Evolutionary conservation across 1,139 yeast species (phyloP).

Genomic region (Hyphopichia pseudoburtonii): DNA sequence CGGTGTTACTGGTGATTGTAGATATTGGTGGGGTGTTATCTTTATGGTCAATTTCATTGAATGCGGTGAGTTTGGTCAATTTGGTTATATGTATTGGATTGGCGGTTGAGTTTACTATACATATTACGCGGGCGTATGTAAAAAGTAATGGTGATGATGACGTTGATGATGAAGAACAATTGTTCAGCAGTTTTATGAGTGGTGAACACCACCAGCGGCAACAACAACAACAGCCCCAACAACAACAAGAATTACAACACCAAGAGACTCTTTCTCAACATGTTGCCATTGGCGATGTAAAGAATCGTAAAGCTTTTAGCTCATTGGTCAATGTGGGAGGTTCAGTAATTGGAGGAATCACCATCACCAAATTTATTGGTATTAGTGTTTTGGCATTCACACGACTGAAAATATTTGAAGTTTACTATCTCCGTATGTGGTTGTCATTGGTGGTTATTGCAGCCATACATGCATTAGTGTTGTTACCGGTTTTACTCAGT

Average conservation of each 20-base stretch:
- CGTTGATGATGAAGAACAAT: slow-evolving; percentile 10
- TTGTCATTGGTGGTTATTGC: slow-evolving; percentile 75
- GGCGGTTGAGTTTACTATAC: slow-evolving; percentile 91
- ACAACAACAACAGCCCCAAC: neutral
- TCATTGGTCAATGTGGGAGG: slow-evolving; percentile 80
- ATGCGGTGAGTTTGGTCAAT: slow-evolving; percentile 88
- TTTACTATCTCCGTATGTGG: slow-evolving; percentile 97
- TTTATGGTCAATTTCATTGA: slow-evolving; percentile 70
- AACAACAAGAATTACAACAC: neutral
- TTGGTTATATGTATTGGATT: slow-evolving; percentile 86
- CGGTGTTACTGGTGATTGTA: slow-evolving; percentile 64
- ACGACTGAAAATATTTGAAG: slow-evolving; percentile 79
- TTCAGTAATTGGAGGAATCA: slow-evolving; percentile 85
- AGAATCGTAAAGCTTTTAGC: slow-evolving; percentile 41
- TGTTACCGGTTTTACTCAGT: slow-evolving; percentile 74
- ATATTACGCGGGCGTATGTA: slow-evolving; percentile 72
- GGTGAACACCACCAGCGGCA: neutral
- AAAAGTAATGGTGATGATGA: slow-evolving; percentile 13
- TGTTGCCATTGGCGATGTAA: slow-evolving; percentile 15
- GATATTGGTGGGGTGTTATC: slow-evolving; percentile 83
- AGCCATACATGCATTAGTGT: slow-evolving; percentile 71
- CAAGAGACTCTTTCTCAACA: neutral
- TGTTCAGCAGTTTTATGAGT: slow-evolving; percentile 16
- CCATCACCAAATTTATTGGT: slow-evolving; percentile 86
- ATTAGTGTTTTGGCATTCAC: slow-evolving; percentile 86